Evolutionary conservation across 202 grass and related monocot species (phyloP), one percentile per base, ranked within the genome.

Genomic region (Eragrostis tef): DNA sequence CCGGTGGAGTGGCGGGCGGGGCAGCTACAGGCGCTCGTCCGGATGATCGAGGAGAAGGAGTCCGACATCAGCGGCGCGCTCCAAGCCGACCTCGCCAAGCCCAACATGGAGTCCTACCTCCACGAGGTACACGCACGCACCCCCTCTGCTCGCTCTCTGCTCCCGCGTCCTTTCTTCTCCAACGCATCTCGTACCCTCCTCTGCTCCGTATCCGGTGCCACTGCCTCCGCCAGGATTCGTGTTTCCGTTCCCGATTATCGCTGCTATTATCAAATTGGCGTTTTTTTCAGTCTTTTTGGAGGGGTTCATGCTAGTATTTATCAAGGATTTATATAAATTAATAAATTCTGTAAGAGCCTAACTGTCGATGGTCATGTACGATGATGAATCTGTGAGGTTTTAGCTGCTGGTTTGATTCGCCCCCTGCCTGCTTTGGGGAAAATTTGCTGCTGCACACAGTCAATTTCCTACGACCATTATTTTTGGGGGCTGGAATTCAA

Each of bases 51-150:
- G 13, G 97, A 97, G 85, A 94, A 50, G 81, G 91, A 97, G 84
- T 25, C 19, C 6, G 93, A 94, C 11, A 94, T 99, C 81, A 71
- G 48, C 73, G 84, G 56, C 65, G 93, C 93, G 26, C 83, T 99
- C 79, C 34, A 83, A 21, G 81, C 79, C 21, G 97, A 99, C 71
- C 91, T 99, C 81, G 84, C 83, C 83, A 99, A 99, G 84, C 91
- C 97, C 0, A 59, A 60, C 63, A 87, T 90, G 67, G 97, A 99
- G 87, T 83, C 85, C 1, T 97, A 79, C 73, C 67, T 97, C 73
- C 86, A 92, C 71, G 97, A 99, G 93, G 94, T 94, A 82, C 29
- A 31, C 13, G 9, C 11, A 48, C 46, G 9, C 51, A 20, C 0
- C 5, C 17, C 13, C 10, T n/a, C 47, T 15, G 4, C 47, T 13